phyloP scores from a whole-genome alignment of 495 filamentous ascomycete genomes.

The Aspergillus homomorphus region DNA sequence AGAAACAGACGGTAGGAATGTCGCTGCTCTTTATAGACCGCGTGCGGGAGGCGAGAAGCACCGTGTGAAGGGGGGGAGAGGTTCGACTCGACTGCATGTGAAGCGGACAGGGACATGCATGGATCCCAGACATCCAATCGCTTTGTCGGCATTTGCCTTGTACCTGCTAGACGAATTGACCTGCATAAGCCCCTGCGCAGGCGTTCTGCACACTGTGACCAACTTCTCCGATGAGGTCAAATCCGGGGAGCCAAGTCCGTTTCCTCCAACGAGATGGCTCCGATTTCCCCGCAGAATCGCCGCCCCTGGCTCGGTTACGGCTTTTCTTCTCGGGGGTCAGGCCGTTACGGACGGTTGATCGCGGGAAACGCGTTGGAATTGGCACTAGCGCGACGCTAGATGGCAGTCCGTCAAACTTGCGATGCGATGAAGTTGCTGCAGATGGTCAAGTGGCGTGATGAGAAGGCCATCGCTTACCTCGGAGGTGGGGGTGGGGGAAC shows the following conservation, averaged over 20 bases:
- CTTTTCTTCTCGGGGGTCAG: background rate
- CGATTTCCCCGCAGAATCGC: background rate
- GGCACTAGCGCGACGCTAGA: background rate
- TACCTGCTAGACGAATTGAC: background rate
- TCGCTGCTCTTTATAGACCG: background rate
- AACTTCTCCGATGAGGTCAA: background rate
- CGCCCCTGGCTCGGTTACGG: background rate
- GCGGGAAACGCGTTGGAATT: background rate
- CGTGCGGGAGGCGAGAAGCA: background rate
- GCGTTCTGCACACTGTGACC: background rate
- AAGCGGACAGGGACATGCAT: background rate
- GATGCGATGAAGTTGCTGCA: background rate
- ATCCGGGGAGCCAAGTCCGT: background rate
- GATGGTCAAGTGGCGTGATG: background rate
- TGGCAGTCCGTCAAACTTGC: background rate
- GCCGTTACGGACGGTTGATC: background rate
- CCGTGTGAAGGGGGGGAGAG: background rate
- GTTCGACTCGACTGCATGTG: background rate
- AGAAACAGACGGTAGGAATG: background rate
- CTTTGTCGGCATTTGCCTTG: background rate
- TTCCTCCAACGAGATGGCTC: background rate
- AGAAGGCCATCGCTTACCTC: background rate
- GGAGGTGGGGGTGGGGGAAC: background rate
- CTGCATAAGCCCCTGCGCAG: background rate
- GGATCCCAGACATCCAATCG: background rate